phyloP scores from a whole-genome alignment of 1,139 yeast species.

The Pichia sp. region DNA sequence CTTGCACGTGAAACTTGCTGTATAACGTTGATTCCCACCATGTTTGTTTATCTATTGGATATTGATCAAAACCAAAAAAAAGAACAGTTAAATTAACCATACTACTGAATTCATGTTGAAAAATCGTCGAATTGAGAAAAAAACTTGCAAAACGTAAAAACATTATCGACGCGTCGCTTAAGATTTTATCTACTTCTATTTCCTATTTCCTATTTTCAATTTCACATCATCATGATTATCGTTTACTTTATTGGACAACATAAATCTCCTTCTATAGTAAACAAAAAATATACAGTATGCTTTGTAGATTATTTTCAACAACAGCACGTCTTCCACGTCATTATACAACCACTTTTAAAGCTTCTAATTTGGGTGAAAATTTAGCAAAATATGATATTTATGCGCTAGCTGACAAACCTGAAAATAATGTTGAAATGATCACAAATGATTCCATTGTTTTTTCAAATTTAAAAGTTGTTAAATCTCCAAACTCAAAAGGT shows the following conservation, averaged over 20 bases:
- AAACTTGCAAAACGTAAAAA: not conserved
- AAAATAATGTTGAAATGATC: constrained; percentile 41
- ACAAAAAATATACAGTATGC: not conserved
- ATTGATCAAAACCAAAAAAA: not conserved
- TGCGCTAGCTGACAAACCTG: constrained; percentile 32
- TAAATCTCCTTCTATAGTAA: too few species aligned
- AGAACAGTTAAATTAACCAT: not conserved
- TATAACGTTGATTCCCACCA: constrained; percentile 40
- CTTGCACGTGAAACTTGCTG: constrained; percentile 52
- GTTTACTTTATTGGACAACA: not conserved
- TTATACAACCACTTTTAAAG: constrained; percentile 25
- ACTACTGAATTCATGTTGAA: not conserved
- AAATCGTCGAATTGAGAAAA: not conserved
- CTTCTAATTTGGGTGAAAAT: constrained; percentile 30
- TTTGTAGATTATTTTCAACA: constrained; percentile 12
- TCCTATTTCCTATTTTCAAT: not conserved
- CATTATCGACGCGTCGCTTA: not conserved
- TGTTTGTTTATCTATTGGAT: constrained; percentile 1
- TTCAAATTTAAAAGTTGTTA: constrained; percentile 37
- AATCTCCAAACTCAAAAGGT: constrained; percentile 43
- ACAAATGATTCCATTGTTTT: constrained; percentile 41
- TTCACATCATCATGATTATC: too few species aligned
- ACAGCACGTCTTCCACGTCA: constrained; percentile 14
- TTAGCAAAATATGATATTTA: constrained; percentile 34
- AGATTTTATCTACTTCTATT: not conserved